Conservation (phyloP, 225 moss, liverwort and hornwort genomes). For the Physcomitrellopsis africana region DNA sequence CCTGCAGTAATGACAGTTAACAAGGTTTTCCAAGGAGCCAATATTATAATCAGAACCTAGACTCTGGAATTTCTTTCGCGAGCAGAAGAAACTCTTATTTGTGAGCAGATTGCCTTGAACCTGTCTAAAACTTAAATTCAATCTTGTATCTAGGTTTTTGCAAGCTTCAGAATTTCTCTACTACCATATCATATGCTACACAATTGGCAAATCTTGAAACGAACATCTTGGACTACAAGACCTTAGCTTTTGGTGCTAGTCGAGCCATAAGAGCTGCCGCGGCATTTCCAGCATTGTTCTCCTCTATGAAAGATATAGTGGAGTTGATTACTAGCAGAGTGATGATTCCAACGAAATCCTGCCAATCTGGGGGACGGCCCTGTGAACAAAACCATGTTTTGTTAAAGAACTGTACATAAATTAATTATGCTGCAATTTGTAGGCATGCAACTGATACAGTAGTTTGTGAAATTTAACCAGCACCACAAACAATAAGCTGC, state of each 20-base stretch:
- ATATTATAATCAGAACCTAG: background rate
- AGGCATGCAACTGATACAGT: background rate
- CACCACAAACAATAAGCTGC: background rate
- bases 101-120: background rate
- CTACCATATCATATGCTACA: background rate
- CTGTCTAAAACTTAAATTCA: background rate
- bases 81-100: background rate
- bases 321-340: slow-evolving; percentile 47
- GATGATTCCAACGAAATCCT: slow-evolving; percentile 50
- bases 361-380: slow-evolving; percentile 56
- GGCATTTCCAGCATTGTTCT: slow-evolving; percentile 55
- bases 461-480: background rate
- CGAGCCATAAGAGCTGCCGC: slow-evolving; percentile 60
- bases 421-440: background rate
- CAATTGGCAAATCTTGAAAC: background rate
- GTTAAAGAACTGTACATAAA: background rate
- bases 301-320: slow-evolving; percentile 49
- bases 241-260: slow-evolving; percentile 56
- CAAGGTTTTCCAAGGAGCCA: background rate
- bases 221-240: background rate
- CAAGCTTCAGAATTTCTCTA: background rate
- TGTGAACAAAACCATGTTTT: slow-evolving; percentile 10
- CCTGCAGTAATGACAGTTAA: slow-evolving; percentile 26
- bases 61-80: background rate
- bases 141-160: no score